Evolutionary conservation across 2,329 filamentous ascomycete species (phyloP), one percentile per base, ranked within the genome.

Genomic region (Fusarium verticillioides): DNA sequence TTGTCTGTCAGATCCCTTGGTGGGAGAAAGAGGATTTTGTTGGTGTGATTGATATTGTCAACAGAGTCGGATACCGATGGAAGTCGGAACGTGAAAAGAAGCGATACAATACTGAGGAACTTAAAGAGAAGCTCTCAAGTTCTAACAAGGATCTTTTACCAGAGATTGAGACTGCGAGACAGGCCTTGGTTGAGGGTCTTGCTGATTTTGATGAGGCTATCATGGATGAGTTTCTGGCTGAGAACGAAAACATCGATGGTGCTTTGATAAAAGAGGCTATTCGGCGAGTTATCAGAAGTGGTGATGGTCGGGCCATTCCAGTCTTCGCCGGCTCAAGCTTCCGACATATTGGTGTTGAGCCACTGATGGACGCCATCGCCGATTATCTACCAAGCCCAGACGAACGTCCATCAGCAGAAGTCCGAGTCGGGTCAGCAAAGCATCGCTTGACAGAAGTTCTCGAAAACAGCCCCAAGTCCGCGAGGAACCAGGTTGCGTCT

Each of bases 1-100:
- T 96, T 19, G 91, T 98, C 13, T 98, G 96, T 78, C 95, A 97
- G 78, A 95, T 98, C 70, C 96, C 96, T 1, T 97, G 95, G 94
- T 98, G 95, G 90, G 90, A 93, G 9, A 92, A 92, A 66, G 93
- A 94, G 12, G 87, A 89, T 10, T 93, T 98, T 75, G 89, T 91
- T 30, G 96, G 96, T 32, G 89, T 98, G 32, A 94, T 94, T 43
- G 96, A 99, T 84, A 90, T 93, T 43, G 87, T 98, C 60, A 89
- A 92, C 67, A 86, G 94, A 18, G 88, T 92, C 49, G 94, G 91
- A 8, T 88, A 97, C 67, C 87, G 90, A 66, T 98, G 96, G 91
- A 82, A 88, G 47, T 80, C 80, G 3, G 83, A 84, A 46, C 77
- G 81, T 13, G 78, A 81, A 54, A 83, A 83, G 78, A 89, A 65